Conservation (phyloP, 495 filamentous ascomycete species). For the Penicillium nucicola region DNA sequence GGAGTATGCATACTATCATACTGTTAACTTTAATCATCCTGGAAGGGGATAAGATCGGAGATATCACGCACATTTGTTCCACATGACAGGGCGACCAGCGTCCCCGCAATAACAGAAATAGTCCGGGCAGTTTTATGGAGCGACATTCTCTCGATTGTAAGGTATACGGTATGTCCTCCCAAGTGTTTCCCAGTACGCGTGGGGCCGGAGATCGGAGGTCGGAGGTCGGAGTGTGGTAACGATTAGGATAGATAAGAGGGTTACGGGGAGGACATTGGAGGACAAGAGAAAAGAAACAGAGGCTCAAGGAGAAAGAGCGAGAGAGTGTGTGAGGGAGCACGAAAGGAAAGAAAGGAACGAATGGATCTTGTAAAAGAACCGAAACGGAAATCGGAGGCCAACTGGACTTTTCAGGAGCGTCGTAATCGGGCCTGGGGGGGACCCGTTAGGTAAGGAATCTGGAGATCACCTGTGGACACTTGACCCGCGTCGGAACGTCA, state of each 20-base stretch:
- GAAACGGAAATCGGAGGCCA: constrained; percentile 1
- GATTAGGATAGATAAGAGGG: constrained; percentile 4
- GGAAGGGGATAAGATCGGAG: neutral
- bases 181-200: neutral
- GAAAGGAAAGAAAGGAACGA: constrained; percentile 6
- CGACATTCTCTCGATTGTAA: constrained; percentile 24
- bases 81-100: constrained; percentile 80
- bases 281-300: neutral
- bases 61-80: constrained; percentile 76
- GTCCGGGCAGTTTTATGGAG: constrained; percentile 46
- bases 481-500: constrained; percentile 2
- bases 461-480: constrained; percentile 1
- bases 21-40: constrained; percentile 7
- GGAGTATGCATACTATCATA: constrained; percentile 88
- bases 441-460: constrained; percentile 3
- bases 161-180: constrained; percentile 4
- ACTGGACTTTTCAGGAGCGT: constrained; percentile 8
- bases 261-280: constrained; percentile 13
- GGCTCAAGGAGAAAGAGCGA: neutral
- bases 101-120: constrained; percentile 80
- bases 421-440: constrained; percentile 14
- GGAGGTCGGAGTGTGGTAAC: neutral
- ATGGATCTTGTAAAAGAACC: neutral
- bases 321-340: too few species aligned
- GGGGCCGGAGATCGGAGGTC: neutral